These are phyloP conservation scores for Penstemon newberryi DNA, from an alignment of 257 asterid species.

Conservation along the genomic window DNA sequence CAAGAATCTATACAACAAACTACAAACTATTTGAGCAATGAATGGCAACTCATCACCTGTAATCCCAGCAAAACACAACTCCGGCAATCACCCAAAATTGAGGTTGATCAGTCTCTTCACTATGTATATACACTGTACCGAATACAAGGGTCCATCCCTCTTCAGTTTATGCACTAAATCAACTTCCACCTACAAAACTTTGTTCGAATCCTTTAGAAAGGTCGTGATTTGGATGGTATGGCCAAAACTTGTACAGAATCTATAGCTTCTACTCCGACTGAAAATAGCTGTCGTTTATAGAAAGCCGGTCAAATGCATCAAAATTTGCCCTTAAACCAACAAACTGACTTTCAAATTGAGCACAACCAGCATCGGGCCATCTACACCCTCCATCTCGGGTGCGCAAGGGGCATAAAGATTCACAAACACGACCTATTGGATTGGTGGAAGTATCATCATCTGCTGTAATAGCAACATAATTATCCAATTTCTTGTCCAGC, in stretches of 20 bases:
- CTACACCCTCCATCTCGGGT: constrained; percentile 81
- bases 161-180: constrained; percentile 8
- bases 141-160: constrained; percentile 23
- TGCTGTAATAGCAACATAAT: constrained; percentile 29
- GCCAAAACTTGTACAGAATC: constrained; percentile 22
- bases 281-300: constrained; percentile 80
- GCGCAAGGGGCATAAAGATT: constrained; percentile 73
- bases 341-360: constrained; percentile 80
- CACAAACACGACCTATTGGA: constrained; percentile 68
- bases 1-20: constrained; percentile 30
- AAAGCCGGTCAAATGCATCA: constrained; percentile 89
- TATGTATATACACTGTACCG: constrained; percentile 33
- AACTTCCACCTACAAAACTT: constrained; percentile 33
- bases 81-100: constrained; percentile 22
- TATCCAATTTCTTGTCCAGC: constrained; percentile 45
- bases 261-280: constrained; percentile 44
- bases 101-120: constrained; percentile 24
- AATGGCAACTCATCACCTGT: constrained; percentile 26
- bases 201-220: constrained; percentile 19
- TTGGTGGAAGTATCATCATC: constrained; percentile 40
- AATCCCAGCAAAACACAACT: constrained; percentile 12
- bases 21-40: constrained; percentile 25
- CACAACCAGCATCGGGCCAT: constrained; percentile 90
- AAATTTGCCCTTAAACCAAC: constrained; percentile 87
- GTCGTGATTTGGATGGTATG: constrained; percentile 13